Conservation (phyloP, 2,329 filamentous ascomycete species). For the Colletotrichum plurivorum region DNA sequence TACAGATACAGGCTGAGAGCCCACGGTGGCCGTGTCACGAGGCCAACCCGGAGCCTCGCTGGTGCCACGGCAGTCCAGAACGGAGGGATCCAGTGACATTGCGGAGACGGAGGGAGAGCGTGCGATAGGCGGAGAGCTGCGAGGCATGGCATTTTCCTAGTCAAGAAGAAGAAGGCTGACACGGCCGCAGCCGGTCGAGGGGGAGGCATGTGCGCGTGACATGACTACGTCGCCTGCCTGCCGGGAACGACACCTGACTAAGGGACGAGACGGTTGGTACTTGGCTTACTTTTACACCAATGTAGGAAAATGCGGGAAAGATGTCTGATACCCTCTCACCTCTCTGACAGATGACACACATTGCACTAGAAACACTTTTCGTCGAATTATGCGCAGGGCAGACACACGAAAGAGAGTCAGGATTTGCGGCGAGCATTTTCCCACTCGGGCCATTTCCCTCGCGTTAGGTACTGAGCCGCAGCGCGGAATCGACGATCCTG, state of each 20-base stretch:
- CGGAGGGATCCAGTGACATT: too few relatives aligned
- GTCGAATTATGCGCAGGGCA: constrained; percentile 1
- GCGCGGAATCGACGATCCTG: constrained; percentile 23
- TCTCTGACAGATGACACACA: constrained; percentile 6
- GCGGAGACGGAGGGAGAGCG: too few relatives aligned
- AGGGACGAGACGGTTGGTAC: neutral
- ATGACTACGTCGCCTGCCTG: constrained; percentile 12
- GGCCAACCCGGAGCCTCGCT: constrained; percentile 22
- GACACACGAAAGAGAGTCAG: neutral
- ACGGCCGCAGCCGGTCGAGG: neutral
- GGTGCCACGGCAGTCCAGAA: too few relatives aligned
- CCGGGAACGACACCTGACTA: constrained; percentile 8
- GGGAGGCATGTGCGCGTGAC: neutral
- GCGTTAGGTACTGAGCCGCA: constrained; percentile 13
- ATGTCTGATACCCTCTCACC: constrained; percentile 11
- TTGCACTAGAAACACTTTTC: constrained; percentile 15
- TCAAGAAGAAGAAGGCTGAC: neutral
- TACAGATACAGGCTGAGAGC: too few relatives aligned
- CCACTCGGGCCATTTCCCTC: neutral
- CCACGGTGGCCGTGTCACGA: constrained; percentile 19
- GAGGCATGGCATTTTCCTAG: too few relatives aligned
- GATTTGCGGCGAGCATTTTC: constrained; percentile 11
- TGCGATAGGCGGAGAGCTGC: too few relatives aligned
- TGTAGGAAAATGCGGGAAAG: neutral
- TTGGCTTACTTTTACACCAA: too few relatives aligned